Base-by-base conservation (phyloP, 495 filamentous ascomycete species). In the Pseudoneurospora amorphoporcata region DNA sequence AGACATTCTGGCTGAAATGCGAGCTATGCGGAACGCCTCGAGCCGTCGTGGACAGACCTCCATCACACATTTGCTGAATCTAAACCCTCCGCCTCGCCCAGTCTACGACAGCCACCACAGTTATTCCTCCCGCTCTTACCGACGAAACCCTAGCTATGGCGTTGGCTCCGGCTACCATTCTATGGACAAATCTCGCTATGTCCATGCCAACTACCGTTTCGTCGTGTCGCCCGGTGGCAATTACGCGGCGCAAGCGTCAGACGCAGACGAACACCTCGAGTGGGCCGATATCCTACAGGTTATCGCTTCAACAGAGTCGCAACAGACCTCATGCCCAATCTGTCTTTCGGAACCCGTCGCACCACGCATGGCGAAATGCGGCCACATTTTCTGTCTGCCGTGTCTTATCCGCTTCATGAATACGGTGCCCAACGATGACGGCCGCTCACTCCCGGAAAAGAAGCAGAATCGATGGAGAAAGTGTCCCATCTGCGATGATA, bases 321-420 rank as follows among this genome's bases (percentile, higher is more conserved):
- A 99, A 81, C 86, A 88, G 41, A 87, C 95, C 4, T 91, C 90
- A 41, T 99, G 95, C 79, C 95, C 95, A 0, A 98, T 99, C 61
- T 99, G 95, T 77, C 84, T 99, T 32, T 97, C 92, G 1, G 90
- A 88, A 42, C 95, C 95, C 0, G 93, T 97, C 7, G 95, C 95
- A 4, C 95, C 95, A 38, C 91, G 96, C 71, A 99, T 99, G 95
- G 94, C 95, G 47, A 94, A 92, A 76, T 99, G 95, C 79, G 95
- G 95, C 16, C 95, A 99, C 79, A 97, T 99, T 37, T 98, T 98
- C 78, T 99, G 95, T 80, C 85, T 98, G 53, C 92, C 95, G 14
- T 99, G 95, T 80, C 83, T 98, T 42, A 91, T 98, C 71, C 91
- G 95, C 53, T 99, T 96, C 78, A 98, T 99, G 95, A 93, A 96